Conservation (phyloP, 805 yeast species). For the Cyberlindnera galapagoensis region DNA sequence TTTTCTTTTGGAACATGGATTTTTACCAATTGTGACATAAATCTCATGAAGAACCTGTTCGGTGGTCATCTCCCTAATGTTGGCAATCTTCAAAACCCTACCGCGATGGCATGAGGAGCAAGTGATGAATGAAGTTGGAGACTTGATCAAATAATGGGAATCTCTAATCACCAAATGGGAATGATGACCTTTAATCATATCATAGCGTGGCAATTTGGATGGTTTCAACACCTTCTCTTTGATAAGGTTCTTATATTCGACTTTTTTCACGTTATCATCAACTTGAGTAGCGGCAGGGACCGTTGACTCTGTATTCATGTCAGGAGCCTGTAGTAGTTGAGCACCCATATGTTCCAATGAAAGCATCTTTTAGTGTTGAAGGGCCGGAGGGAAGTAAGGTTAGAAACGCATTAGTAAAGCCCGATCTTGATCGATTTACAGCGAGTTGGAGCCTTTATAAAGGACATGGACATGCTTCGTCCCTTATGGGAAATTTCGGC, state of each 20-base stretch:
- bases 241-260: slow-evolving; percentile 21
- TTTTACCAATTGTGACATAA: slow-evolving; percentile 17
- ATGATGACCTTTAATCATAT: slow-evolving; percentile 17
- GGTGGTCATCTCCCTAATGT: slow-evolving; percentile 18
- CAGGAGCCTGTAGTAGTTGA: no score
- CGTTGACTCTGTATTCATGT: no score
- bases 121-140: slow-evolving; percentile 23
- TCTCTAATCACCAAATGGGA: slow-evolving; percentile 25
- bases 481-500: no score
- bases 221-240: slow-evolving; percentile 23
- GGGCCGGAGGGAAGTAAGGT: no score
- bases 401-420: no score
- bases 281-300: no score
- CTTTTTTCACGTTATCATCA: slow-evolving; percentile 16
- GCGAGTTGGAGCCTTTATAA: no score
- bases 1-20: slow-evolving; percentile 22
- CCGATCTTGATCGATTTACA: no score
- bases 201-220: slow-evolving; percentile 16
- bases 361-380: no score
- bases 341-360: no score
- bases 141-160: slow-evolving; percentile 21
- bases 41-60: slow-evolving; percentile 19
- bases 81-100: slow-evolving; percentile 19
- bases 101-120: slow-evolving; percentile 25
- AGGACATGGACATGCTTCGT: no score